Evolutionary conservation across 164 flowering plant species (phyloP).

Genomic region (Liquidambar formosana): DNA sequence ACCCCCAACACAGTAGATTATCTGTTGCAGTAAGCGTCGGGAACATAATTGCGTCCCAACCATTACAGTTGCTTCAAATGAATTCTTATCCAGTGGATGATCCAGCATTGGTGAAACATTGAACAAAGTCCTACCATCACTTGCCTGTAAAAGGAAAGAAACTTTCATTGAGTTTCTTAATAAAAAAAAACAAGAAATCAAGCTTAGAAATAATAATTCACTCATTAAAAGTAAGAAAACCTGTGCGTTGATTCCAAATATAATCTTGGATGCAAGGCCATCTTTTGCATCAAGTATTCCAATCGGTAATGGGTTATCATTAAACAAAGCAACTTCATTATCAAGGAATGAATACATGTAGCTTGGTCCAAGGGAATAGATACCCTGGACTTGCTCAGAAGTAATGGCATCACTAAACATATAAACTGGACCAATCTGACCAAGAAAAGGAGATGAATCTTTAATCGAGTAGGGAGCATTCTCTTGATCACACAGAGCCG

Average conservation of each 20-base stretch:
- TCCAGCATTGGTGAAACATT: slow-evolving; percentile 75
- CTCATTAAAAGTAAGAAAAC: slow-evolving; percentile 34
- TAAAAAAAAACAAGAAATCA: not conserved
- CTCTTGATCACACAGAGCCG: slow-evolving; percentile 54
- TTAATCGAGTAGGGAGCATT: slow-evolving; percentile 31
- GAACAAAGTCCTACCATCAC: slow-evolving; percentile 69
- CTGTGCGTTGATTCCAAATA: slow-evolving; percentile 96
- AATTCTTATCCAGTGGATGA: slow-evolving; percentile 51
- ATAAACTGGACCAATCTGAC: slow-evolving; percentile 97
- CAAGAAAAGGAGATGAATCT: slow-evolving; percentile 74
- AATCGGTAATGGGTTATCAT: slow-evolving; percentile 49
- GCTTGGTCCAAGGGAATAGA: slow-evolving; percentile 88
- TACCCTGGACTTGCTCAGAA: slow-evolving; percentile 80
- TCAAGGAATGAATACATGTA: slow-evolving; percentile 96
- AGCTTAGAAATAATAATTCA: not conserved
- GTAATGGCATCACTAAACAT: slow-evolving; percentile 82
- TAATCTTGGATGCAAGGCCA: slow-evolving; percentile 83
- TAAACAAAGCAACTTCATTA: slow-evolving; percentile 54
- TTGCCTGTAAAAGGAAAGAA: slow-evolving; percentile 66
- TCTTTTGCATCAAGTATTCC: slow-evolving; percentile 85
- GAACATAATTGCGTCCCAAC: slow-evolving; percentile 88
- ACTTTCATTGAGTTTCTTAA: not conserved
- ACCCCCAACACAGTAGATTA: slow-evolving; percentile 99
- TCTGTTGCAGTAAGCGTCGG: slow-evolving; percentile 85
- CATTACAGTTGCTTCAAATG: slow-evolving; percentile 69